Evolutionary conservation across 768 basidiomycete genomes (phyloP).

Genomic region (Coprinellus micaceus): DNA sequence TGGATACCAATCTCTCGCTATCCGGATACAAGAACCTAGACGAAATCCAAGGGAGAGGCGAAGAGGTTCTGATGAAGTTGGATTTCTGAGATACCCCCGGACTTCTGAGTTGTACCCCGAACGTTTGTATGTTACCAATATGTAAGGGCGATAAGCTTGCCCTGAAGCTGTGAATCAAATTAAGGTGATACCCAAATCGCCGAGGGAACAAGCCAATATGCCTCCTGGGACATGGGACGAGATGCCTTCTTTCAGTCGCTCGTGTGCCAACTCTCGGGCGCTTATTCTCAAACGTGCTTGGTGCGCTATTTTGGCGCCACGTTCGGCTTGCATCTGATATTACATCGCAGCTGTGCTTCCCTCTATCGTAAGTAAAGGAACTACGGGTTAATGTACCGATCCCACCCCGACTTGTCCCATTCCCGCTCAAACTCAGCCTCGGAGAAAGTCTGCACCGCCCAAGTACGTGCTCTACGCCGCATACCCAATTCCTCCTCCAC

Average conservation of each 20-base stretch:
- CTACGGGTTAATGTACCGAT: conserved; percentile 17
- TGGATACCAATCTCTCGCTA: conserved; percentile 62
- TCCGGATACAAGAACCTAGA: conserved; percentile 52
- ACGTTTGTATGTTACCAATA: background rate
- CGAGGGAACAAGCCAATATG: too few relatives aligned
- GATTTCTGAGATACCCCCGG: conserved; percentile 21
- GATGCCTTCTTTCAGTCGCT: too few relatives aligned
- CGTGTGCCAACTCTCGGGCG: too few relatives aligned
- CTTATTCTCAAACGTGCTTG: too few relatives aligned
- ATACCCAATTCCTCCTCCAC: conserved; percentile 54
- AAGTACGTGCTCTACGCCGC: conserved; percentile 62
- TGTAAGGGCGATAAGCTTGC: too few relatives aligned
- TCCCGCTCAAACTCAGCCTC: conserved; percentile 73
- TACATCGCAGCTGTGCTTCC: too few relatives aligned
- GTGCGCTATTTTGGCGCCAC: too few relatives aligned
- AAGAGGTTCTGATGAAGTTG: conserved; percentile 45
- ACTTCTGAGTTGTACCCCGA: background rate
- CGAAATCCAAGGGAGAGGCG: conserved; percentile 61
- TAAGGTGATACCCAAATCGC: too few relatives aligned
- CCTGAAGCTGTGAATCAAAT: background rate
- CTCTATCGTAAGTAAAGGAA: too few relatives aligned
- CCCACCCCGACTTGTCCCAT: conserved; percentile 69
- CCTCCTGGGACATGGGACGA: too few relatives aligned
- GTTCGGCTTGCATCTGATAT: background rate
- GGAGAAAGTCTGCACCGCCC: conserved; percentile 73